Conservation (phyloP, 2,329 filamentous ascomycete genomes). For the Sporothrix variecibatus region DNA sequence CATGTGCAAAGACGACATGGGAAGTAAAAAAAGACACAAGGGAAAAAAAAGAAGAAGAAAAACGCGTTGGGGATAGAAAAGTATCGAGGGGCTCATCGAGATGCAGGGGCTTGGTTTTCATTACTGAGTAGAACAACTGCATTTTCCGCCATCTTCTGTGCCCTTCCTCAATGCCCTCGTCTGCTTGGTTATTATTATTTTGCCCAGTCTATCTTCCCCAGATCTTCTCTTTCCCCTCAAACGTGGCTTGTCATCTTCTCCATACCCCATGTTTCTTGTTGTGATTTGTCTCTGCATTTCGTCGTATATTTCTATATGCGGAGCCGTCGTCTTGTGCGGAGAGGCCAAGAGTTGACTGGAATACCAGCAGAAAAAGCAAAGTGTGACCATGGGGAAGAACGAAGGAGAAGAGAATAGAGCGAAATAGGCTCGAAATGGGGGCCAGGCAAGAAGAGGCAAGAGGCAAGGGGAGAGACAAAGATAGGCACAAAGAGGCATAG, state of each 20-base stretch:
- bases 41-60: not conserved
- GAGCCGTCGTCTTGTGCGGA: constrained; percentile 7
- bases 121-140: not conserved
- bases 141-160: not conserved
- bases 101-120: not conserved
- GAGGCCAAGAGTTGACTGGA: not conserved
- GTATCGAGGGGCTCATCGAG: not conserved
- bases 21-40: too few relatives aligned
- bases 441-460: not conserved
- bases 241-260: not conserved
- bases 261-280: constrained; percentile 1
- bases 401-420: not conserved
- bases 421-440: not conserved
- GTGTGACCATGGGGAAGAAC: not conserved
- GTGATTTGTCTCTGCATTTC: not conserved
- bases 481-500: not conserved
- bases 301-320: not conserved
- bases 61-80: not conserved
- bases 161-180: not conserved
- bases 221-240: not conserved
- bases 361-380: not conserved
- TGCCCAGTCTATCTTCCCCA: not conserved
- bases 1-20: not conserved
- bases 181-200: not conserved
- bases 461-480: not conserved